Conservation (phyloP, 2,329 filamentous ascomycete species). For the Periconia macrospinosa region DNA sequence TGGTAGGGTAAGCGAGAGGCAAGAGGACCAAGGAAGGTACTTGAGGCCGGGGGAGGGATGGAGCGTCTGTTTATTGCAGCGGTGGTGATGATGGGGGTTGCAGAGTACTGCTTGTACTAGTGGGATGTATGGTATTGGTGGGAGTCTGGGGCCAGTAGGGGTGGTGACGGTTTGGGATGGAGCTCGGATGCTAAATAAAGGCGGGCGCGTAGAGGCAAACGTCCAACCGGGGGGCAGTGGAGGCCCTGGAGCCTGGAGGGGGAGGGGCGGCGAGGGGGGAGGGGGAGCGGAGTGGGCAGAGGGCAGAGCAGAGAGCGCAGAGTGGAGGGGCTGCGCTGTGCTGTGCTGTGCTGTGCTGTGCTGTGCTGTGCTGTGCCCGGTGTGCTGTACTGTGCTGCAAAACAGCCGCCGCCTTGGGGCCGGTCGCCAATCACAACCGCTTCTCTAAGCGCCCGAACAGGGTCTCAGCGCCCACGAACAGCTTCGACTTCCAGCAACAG, state of each 20-base stretch:
- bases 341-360: background rate
- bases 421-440: conserved; percentile 19
- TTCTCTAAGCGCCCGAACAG: conserved; percentile 33
- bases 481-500: conserved; percentile 20
- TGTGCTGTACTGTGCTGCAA: conserved; percentile 31
- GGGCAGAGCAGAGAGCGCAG: too few relatives aligned
- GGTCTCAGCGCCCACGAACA: conserved; percentile 15
- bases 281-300: background rate
- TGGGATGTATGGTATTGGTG: too few relatives aligned
- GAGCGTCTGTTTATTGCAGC: conserved; percentile 37
- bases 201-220: conserved; percentile 22
- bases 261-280: background rate
- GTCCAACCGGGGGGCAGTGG: conserved; percentile 17
- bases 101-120: too few relatives aligned
- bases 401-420: conserved; percentile 27
- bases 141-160: too few relatives aligned
- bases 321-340: background rate
- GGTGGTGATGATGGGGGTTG: conserved; percentile 27
- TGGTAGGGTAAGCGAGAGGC: conserved; percentile 25
- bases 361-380: conserved; percentile 14
- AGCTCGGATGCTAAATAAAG: conserved; percentile 31
- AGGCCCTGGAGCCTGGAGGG: too few relatives aligned
- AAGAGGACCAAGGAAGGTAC: conserved; percentile 17
- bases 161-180: conserved; percentile 29
- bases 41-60: conserved; percentile 26